Percentiles rank a stretch among this genome's conserved stretches.
Evolutionary conservation across 2,329 filamentous ascomycete species (phyloP).

Genomic region (Harringtonia aguacate): DNA sequence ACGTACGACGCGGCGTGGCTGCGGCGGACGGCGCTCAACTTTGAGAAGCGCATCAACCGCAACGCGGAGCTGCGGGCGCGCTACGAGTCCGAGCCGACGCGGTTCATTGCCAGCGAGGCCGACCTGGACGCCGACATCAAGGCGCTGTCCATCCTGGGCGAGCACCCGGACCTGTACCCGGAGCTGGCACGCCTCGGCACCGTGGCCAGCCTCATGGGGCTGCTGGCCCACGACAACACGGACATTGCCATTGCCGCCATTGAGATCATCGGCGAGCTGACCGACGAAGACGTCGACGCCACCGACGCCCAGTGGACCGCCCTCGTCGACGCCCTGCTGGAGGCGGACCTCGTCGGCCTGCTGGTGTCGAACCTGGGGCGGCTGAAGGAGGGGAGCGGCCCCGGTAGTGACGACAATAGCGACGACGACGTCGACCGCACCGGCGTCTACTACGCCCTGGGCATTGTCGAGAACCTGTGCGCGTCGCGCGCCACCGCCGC

Average conservation of each 20-base stretch:
- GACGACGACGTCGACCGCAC: slow-evolving; percentile 59
- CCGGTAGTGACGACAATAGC: slow-evolving; percentile 4
- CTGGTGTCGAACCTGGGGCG: slow-evolving; percentile 69
- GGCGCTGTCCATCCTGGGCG: slow-evolving; percentile 71
- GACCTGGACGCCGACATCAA: slow-evolving; percentile 87
- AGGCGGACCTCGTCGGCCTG: slow-evolving; percentile 62
- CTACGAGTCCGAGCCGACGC: slow-evolving; percentile 67
- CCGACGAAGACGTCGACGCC: slow-evolving; percentile 82
- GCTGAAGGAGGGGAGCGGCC: slow-evolving; percentile 73
- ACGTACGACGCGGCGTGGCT: slow-evolving; percentile 81
- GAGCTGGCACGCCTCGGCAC: slow-evolving; percentile 71
- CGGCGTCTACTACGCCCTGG: slow-evolving; percentile 79
- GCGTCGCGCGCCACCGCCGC: slow-evolving; percentile 50
- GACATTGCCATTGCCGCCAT: slow-evolving; percentile 90
- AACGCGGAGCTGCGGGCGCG: slow-evolving; percentile 85
- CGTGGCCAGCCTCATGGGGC: slow-evolving; percentile 60
- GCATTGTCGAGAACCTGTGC: slow-evolving; percentile 75
- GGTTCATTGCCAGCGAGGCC: slow-evolving; percentile 77
- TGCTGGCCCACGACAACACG: slow-evolving; percentile 91
- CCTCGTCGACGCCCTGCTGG: slow-evolving; percentile 56
- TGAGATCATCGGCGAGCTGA: slow-evolving; percentile 82
- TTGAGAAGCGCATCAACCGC: slow-evolving; percentile 84
- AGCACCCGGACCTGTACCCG: slow-evolving; percentile 73
- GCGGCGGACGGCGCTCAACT: slow-evolving; percentile 66
- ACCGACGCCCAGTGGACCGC: slow-evolving; percentile 71